phyloP scores from a whole-genome alignment of 1,284 basidiomycete species.

The Sporisorium scitamineum region DNA sequence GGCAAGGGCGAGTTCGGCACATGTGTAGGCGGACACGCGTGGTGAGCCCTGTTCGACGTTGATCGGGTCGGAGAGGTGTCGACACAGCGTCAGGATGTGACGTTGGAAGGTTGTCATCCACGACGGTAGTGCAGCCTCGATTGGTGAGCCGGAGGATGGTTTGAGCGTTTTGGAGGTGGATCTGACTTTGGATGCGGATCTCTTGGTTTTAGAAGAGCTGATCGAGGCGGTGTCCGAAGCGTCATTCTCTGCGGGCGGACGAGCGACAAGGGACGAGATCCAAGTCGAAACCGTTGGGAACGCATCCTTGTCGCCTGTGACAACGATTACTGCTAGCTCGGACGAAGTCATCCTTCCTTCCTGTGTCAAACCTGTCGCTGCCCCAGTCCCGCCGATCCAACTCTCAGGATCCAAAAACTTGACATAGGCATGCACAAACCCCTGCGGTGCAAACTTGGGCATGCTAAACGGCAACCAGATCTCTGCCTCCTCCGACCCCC shows the following conservation, averaged over 20 bases:
- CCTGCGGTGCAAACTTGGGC: constrained; percentile 89
- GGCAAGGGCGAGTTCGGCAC: constrained; percentile 80
- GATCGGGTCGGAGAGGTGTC: constrained; percentile 35
- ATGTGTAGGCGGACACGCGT: constrained; percentile 29
- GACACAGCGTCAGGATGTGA: constrained; percentile 24
- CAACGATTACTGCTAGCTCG: constrained; percentile 57
- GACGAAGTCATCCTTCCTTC: constrained; percentile 24
- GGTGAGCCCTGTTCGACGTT: constrained; percentile 34
- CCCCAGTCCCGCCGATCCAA: background rate
- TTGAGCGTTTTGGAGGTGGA: constrained; percentile 11
- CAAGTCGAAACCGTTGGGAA: constrained; percentile 70
- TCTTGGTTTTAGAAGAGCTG: background rate
- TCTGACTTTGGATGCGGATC: background rate
- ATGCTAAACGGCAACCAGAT: constrained; percentile 96
- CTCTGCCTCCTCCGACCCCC: constrained; percentile 74
- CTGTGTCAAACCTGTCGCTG: background rate
- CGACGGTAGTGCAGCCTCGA: background rate
- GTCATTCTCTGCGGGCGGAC: constrained; percentile 1
- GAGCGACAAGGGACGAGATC: constrained; percentile 73
- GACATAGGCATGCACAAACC: constrained; percentile 93
- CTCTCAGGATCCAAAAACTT: constrained; percentile 74
- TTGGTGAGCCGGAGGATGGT: background rate
- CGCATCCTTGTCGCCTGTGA: constrained; percentile 61
- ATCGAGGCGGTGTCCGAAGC: constrained; percentile 9
- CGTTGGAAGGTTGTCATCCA: constrained; percentile 37